These are phyloP conservation scores for Suillus subaureus DNA, from an alignment of 768 basidiomycete genomes.

Conservation along the genomic window DNA sequence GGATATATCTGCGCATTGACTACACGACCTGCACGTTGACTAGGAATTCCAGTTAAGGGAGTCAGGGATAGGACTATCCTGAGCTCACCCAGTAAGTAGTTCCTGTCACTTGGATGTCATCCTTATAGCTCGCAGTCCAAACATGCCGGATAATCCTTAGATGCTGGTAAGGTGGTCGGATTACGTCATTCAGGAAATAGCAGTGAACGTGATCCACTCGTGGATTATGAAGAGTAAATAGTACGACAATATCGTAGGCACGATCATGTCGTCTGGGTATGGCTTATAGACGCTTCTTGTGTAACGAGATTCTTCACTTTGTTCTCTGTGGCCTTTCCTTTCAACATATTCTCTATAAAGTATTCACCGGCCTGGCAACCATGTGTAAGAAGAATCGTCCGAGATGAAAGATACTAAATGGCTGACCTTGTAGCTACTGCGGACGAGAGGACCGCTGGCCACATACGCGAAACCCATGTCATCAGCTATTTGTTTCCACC, in stretches of 20 bases:
- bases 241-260: not conserved
- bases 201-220: not conserved
- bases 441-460: conserved; percentile 92
- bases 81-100: not conserved
- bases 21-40: not conserved
- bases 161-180: not conserved
- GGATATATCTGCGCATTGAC: not conserved
- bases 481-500: conserved; percentile 89
- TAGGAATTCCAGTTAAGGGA: not conserved
- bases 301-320: conserved; percentile 36
- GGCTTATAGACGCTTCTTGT: conserved; percentile 17
- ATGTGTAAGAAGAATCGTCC: conserved; percentile 5
- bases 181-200: not conserved
- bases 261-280: conserved; percentile 6
- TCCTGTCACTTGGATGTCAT: not conserved
- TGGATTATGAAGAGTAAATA: not conserved
- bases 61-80: not conserved
- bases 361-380: conserved; percentile 84
- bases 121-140: not conserved
- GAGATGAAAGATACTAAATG: not conserved
- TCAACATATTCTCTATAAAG: conserved; percentile 89
- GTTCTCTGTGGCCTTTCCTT: conserved; percentile 54
- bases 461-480: conserved; percentile 97
- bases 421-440: conserved; percentile 94
- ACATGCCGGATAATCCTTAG: too few relatives aligned